phyloP scores from a whole-genome alignment of 164 flowering plant genomes.

The Vitis rotundifolia region DNA sequence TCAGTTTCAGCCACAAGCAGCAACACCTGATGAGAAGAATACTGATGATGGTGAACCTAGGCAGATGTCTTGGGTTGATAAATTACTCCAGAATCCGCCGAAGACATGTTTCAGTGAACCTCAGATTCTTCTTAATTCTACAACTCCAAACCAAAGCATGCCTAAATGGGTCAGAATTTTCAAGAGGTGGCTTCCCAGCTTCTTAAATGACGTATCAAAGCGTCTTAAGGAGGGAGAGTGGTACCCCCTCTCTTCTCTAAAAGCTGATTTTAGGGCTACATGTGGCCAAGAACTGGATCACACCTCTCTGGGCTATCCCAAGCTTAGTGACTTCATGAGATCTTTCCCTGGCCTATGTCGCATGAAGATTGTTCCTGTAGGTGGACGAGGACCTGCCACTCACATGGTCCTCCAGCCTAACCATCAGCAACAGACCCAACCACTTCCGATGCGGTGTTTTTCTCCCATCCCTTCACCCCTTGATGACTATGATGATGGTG shows the following conservation, averaged over 20 bases:
- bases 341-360: slow-evolving; percentile 43
- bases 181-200: slow-evolving; percentile 56
- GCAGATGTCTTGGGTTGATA: slow-evolving; percentile 34
- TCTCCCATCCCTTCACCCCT: slow-evolving; percentile 5
- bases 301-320: slow-evolving; percentile 52
- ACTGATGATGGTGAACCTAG: slow-evolving; percentile 18
- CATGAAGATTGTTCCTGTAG: slow-evolving; percentile 40
- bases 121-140: slow-evolving; percentile 1
- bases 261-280: slow-evolving; percentile 54
- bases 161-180: slow-evolving; percentile 50
- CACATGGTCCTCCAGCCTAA: slow-evolving; percentile 56
- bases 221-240: slow-evolving; percentile 34
- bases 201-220: slow-evolving; percentile 31
- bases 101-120: slow-evolving; percentile 6
- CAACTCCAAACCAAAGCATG: slow-evolving; percentile 5
- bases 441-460: slow-evolving; percentile 3
- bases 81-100: slow-evolving; percentile 15
- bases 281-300: slow-evolving; percentile 63
- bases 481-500: slow-evolving; percentile 8
- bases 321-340: slow-evolving; percentile 60
- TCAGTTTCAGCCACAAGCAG: slow-evolving; percentile 5
- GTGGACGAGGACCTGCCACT: slow-evolving; percentile 34
- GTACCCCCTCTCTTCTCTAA: slow-evolving; percentile 67
- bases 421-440: background rate
- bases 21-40: background rate